Base-by-base conservation (phyloP, 352 stramenopile genomes). In the Phytophthora ohioensis region DNA sequence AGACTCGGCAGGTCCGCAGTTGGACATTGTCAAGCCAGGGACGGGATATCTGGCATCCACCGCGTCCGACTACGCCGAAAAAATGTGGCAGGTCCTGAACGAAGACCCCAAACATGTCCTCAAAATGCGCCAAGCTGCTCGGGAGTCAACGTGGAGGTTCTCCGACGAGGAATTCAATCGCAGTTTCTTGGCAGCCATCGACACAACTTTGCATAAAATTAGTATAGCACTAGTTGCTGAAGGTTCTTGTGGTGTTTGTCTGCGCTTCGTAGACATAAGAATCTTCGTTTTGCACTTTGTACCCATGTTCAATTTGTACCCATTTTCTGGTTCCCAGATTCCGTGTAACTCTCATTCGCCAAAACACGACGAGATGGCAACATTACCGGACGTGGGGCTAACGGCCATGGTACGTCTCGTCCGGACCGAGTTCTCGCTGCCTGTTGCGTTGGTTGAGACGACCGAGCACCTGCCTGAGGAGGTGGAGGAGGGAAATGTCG, bases 401-500 rank as follows among this genome's bases (percentile, higher is more conserved):
- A 32, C 60, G 55, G 62, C 66, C 17, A 36, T 83, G 47, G 60
- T 45, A 10, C 47, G 65, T 42, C 58, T 51, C 5, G 69, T 83
- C 46, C 65, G 32, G 27, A 47, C 52, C 11, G 73, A 80, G 27
- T 83, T 75, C 65, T 52, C 57, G 12, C 34, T 12, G 21, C 21
- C 21, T 47, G 8, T 3, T 31, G 3, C 17, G 17, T n/a, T 34
- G 17, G 32, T 47, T 12, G 38, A 66, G 21, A 30, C 5, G n/a
- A 0, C 27, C 5, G 59, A 74, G 9, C 49, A 17, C 49, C 69
- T 95, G 31, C 80, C 85, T 10, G 76, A 85, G 39, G 91, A 97
- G 65, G 78, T 97, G 49, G 91, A 97, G 70, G 88, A 97, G 66
- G 91, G 91, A 27, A 97, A 96, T 68, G 80, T 97, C 52, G 91